Evolutionary conservation across 2,329 filamentous ascomycete genomes (phyloP).

Genomic region (Epicoccum sorghinum): DNA sequence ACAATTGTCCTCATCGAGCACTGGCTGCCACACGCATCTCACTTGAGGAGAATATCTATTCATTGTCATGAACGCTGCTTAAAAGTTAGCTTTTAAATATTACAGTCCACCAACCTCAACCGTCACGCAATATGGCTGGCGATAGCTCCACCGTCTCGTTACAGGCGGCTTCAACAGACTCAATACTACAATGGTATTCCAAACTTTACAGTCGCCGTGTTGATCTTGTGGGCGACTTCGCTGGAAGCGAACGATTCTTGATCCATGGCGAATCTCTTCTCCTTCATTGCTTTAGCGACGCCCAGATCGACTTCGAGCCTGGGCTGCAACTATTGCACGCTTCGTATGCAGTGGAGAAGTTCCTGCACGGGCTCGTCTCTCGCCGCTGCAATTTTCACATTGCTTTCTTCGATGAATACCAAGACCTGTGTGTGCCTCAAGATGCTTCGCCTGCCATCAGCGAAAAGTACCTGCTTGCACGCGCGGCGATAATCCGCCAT

Average conservation of each 20-base stretch:
- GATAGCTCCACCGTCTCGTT: slow-evolving; percentile 18
- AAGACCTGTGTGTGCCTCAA: slow-evolving; percentile 62
- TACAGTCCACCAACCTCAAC: slow-evolving; percentile 1
- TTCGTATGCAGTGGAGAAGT: slow-evolving; percentile 70
- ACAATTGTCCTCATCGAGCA: slow-evolving; percentile 12
- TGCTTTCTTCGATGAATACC: slow-evolving; percentile 68
- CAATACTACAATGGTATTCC: slow-evolving; percentile 44
- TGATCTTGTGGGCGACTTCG: slow-evolving; percentile 73
- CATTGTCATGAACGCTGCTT: slow-evolving; percentile 13
- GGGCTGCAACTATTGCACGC: slow-evolving; percentile 77
- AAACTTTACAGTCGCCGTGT: slow-evolving; percentile 46
- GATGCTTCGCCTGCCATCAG: slow-evolving; percentile 39
- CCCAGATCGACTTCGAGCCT: slow-evolving; percentile 66
- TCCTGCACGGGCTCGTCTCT: slow-evolving; percentile 65
- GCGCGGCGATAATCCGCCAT: slow-evolving; percentile 69
- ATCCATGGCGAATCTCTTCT: slow-evolving; percentile 78
- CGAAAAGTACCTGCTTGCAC: slow-evolving; percentile 65
- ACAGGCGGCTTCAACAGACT: slow-evolving; percentile 24
- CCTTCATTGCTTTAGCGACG: slow-evolving; percentile 65
- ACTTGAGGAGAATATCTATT: slow-evolving; percentile 8
- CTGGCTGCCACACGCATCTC: slow-evolving; percentile 15
- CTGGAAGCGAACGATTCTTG: slow-evolving; percentile 73
- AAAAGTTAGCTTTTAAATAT: slow-evolving; percentile 8
- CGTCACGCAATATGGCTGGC: slow-evolving; percentile 28
- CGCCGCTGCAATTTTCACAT: slow-evolving; percentile 75